Evolutionary conservation across 805 yeast species (phyloP).

Genomic region (Lipomyces mesembrius): DNA sequence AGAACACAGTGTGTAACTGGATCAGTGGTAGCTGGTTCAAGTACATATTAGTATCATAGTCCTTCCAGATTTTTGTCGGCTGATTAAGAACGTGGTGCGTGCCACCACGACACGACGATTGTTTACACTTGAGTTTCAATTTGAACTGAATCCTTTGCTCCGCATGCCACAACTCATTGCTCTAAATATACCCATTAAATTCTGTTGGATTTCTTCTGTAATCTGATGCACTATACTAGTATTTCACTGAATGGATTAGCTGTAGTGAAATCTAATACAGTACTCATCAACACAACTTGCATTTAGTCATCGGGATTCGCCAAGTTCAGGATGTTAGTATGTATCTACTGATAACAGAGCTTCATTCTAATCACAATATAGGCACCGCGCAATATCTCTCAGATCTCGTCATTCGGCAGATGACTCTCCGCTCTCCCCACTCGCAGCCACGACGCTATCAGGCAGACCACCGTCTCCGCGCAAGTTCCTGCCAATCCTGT

Average conservation of each 20-base stretch:
- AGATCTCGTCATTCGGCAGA: conserved; percentile 22
- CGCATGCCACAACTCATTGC: neutral
- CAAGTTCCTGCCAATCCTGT: conserved; percentile 3
- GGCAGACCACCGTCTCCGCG: conserved; percentile 6
- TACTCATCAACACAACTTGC: neutral
- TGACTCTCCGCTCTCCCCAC: conserved; percentile 19
- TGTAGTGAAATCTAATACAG: neutral
- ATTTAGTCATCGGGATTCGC: neutral
- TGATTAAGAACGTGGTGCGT: no score
- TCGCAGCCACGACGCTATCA: neutral
- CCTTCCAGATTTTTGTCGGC: no score
- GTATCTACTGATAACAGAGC: neutral
- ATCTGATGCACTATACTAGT: neutral
- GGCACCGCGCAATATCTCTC: conserved; percentile 28
- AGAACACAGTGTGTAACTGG: no score
- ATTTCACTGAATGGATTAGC: neutral
- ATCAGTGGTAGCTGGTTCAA: no score
- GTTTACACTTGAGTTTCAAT: neutral
- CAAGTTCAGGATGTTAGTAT: neutral
- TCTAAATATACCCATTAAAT: neutral
- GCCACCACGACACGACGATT: neutral
- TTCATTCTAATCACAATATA: neutral
- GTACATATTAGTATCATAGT: no score
- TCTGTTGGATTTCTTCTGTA: neutral
- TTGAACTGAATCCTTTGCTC: neutral